Evolutionary conservation across 2,329 filamentous ascomycete genomes (phyloP).

Genomic region (Ophiognomonia clavigignenti-juglandacearum): DNA sequence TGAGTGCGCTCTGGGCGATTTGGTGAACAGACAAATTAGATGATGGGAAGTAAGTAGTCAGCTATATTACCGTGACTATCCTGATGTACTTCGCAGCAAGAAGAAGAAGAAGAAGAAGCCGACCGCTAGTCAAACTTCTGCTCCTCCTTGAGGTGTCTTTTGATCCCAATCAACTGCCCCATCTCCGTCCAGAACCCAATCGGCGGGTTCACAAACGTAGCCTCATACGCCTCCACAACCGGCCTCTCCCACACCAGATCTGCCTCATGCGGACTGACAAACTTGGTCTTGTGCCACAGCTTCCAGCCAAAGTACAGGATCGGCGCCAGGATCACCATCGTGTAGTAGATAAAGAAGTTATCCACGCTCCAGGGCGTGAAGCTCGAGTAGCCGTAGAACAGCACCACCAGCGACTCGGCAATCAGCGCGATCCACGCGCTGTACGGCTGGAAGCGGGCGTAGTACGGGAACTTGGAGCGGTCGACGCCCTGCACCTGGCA

Average conservation of each 20-base stretch:
- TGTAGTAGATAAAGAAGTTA: constrained; percentile 43
- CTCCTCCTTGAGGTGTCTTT: constrained; percentile 12
- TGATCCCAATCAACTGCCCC: constrained; percentile 10
- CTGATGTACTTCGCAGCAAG: too few species aligned
- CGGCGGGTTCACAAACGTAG: constrained; percentile 7
- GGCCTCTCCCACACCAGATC: constrained; percentile 60
- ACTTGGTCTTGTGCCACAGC: constrained; percentile 53
- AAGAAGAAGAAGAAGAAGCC: too few species aligned
- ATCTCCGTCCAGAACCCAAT: constrained; percentile 15
- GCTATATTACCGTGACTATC: too few species aligned
- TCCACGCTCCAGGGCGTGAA: constrained; percentile 22
- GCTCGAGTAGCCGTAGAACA: constrained; percentile 51
- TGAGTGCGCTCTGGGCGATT: too few species aligned
- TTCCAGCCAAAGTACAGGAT: constrained; percentile 60
- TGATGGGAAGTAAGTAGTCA: too few species aligned
- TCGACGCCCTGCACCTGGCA: constrained; percentile 14
- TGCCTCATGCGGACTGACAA: constrained; percentile 47
- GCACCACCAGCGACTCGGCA: constrained; percentile 38
- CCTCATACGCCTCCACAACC: constrained; percentile 43
- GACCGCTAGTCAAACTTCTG: neutral
- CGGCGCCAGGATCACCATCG: constrained; percentile 50
- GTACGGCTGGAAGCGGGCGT: constrained; percentile 55
- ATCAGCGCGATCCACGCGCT: constrained; percentile 42
- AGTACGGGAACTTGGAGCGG: constrained; percentile 51
- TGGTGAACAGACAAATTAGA: too few species aligned